These are phyloP conservation scores for Hypomyces rosellus DNA, from an alignment of 2,329 filamentous ascomycete species.

Conservation along the genomic window DNA sequence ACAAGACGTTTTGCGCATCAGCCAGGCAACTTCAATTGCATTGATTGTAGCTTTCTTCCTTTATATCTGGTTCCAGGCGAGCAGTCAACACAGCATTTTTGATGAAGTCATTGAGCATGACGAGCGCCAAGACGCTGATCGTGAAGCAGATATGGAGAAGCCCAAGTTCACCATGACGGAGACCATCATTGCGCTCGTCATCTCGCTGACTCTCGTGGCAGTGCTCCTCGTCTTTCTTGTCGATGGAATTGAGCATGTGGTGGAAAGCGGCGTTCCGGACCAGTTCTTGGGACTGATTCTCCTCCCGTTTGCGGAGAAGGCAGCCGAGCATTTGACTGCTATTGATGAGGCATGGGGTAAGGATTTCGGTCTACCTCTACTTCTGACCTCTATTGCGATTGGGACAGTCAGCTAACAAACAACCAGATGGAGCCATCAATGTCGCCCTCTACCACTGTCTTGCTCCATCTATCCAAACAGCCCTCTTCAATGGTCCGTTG, in stretches of 20 bases:
- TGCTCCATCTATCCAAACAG: constrained; percentile 68
- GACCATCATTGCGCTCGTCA: constrained; percentile 50
- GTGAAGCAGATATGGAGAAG: constrained; percentile 49
- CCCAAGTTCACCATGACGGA: constrained; percentile 62
- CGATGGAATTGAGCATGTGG: constrained; percentile 51
- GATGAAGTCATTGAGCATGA: constrained; percentile 46
- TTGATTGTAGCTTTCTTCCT: constrained; percentile 44
- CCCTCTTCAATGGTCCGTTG: constrained; percentile 66
- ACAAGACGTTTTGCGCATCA: constrained; percentile 51
- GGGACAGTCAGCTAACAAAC: no score
- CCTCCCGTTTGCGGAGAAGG: constrained; percentile 62
- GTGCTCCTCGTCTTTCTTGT: constrained; percentile 64
- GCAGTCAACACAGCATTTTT: constrained; percentile 57
- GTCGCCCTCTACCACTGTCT: constrained; percentile 67
- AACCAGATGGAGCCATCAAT: constrained; percentile 41
- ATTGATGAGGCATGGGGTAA: constrained; percentile 60
- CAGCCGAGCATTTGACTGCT: constrained; percentile 63
- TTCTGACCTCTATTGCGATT: no score
- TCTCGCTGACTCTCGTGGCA: constrained; percentile 54
- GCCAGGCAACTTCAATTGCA: constrained; percentile 51
- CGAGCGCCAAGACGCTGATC: constrained; percentile 51
- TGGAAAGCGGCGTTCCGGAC: constrained; percentile 25
- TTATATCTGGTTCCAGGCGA: constrained; percentile 56
- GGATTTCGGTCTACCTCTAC: no score
- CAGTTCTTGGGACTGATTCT: constrained; percentile 51